Percentiles rank a stretch among this genome's conserved stretches.
Evolutionary conservation across 2,329 filamentous ascomycete species (phyloP).

Genomic region (Emydomyces testavorans): DNA sequence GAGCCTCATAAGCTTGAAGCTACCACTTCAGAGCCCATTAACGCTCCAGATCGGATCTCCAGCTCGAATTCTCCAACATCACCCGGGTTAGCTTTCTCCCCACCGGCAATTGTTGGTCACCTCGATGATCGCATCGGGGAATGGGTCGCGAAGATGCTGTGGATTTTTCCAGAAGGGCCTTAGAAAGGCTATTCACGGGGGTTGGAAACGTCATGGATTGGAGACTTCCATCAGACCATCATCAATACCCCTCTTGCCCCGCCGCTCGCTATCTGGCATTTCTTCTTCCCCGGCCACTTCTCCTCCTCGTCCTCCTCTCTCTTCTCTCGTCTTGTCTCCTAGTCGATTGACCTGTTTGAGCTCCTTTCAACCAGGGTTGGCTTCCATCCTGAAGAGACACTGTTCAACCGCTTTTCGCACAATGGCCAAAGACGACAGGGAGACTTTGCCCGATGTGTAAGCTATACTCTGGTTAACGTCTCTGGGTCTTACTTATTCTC

Average conservation of each 20-base stretch:
- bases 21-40: background rate
- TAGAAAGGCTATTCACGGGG: conserved; percentile 13
- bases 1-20: background rate
- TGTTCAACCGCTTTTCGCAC: conserved; percentile 34
- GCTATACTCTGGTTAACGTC: no score
- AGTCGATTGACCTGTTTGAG: conserved; percentile 12
- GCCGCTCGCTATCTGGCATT: conserved; percentile 8
- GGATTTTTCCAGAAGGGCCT: conserved; percentile 4
- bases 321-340: conserved; percentile 17
- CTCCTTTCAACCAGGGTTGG: conserved; percentile 17
- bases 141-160: conserved; percentile 7
- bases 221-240: background rate
- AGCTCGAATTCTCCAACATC: background rate
- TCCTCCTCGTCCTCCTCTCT: conserved; percentile 4
- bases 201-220: conserved; percentile 12
- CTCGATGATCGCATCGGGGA: conserved; percentile 10
- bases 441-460: conserved; percentile 37
- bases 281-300: conserved; percentile 7
- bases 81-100: background rate
- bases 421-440: conserved; percentile 37
- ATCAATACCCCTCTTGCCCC: conserved; percentile 9
- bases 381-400: conserved; percentile 21
- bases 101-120: background rate
- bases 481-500: background rate
- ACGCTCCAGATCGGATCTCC: background rate